Evolutionary conservation across 805 yeast genomes (phyloP), one percentile per base, ranked within the genome.

Genomic region (Starmerella etchellsii): DNA sequence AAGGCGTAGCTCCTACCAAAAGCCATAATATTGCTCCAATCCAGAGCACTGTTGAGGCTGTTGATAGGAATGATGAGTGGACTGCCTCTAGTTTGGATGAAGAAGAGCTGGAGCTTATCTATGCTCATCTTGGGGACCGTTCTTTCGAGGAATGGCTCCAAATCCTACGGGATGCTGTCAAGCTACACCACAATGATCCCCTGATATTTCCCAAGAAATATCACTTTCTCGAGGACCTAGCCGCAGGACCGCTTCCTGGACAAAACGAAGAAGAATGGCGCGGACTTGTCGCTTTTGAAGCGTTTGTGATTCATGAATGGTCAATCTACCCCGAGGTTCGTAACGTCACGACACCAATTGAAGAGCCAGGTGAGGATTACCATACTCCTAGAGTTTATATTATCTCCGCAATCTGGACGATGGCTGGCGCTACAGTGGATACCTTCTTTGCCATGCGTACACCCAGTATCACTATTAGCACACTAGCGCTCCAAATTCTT

Each of bases 241-340:
- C 55, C 2, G 35, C 52, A 10, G 49, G 49, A 2, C 44, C 49
- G 2, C 9, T 37, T 2, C 22, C 22, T 7, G 41, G 37, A 15
- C 40, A 37, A 34, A 36, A 16, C 14, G 42, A 48, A 10, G 60
- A 62, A 3, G 54, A 53, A 11, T 40, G 46, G 43, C 40, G 40
- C 18, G 33, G 28, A 3, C 13, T 41, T 9, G 40, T 47, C 26
- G 60, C 57, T 40, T 54, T 65, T 23, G 67, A 68, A 43, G 72
- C 73, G 3, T 66, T 64, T 21, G 52, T 70, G 31, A 60, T 59
- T 36, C 37, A 47, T 30, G 59, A 53, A 43, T 69, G 67, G 55
- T 71, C 77, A 1, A 76, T 77, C 4, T 73, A 73, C 44, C 76
- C 78, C 3, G 78, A 74, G 53, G 74, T 75, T n/a, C 58, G 80